Evolutionary conservation across 2,329 filamentous ascomycete species (phyloP), one percentile per base, ranked within the genome.

Genomic region (Diaporthe vaccinii): DNA sequence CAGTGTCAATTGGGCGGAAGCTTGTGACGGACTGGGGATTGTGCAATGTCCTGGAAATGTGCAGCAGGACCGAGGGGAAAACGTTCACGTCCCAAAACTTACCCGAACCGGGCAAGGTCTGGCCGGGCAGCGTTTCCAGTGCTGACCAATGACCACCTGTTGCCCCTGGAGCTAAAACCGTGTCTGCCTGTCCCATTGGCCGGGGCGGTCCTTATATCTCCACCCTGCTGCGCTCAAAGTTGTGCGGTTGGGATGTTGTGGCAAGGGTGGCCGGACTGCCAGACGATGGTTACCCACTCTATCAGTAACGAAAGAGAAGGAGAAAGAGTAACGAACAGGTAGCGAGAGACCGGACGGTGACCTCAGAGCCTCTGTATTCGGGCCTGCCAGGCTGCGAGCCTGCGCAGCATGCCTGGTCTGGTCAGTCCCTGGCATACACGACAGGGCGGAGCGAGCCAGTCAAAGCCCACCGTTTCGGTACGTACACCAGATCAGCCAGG

Each of bases 401-500:
- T 46, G 59, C 61, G 36, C 39, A 39, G 31, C 20, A 22, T 22
- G 22, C 28, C 39, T n/a, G 28, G 25, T n/a, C 61, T 31, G 41
- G 7, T 17, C 62, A 53, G 62, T 34, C 62, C 34, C n/a, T 57
- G 67, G 67, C 53, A 70, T 15, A 70, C 25, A 57, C 39, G n/a
- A 70, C 68, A 71, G 36, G 51, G 68, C 41, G 41, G 14, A 55
- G 25, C 36, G 28, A 57, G 44, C 74, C 74, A 76, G 55, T 76
- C 69, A 75, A 22, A 73, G 62, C 41, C 62, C 36, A 36, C 28
- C 36, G 46, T 67, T 55, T 57, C 14, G 73, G 73, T 76, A 75
- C 75, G 75, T 76, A 76, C 39, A 41, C 67, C 55, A 70, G 67
- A 74, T 65, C 41, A 31, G 39, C 65, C 65, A 72, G 74, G 69